Conservation (phyloP, 2,329 filamentous ascomycete genomes). For the Orbilia quercus region DNA sequence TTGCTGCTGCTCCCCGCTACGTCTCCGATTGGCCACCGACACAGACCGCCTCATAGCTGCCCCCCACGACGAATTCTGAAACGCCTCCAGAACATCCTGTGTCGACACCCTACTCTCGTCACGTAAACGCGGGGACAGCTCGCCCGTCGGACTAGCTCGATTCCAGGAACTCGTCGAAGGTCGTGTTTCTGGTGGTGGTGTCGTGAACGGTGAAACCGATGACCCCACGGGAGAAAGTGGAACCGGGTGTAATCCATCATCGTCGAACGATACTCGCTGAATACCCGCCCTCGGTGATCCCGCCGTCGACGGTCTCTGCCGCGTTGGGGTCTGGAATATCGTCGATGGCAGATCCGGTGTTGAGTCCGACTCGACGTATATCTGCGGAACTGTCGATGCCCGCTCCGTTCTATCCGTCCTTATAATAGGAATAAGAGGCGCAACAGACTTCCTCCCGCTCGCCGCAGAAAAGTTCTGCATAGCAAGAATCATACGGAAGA, state of each 20-base stretch:
- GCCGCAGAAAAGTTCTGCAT: conserved; percentile 56
- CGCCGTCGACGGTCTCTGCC: conserved; percentile 24
- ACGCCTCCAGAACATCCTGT: conserved; percentile 58
- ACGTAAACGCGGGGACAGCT: conserved; percentile 33
- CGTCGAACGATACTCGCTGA: conserved; percentile 42
- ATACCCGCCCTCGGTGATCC: conserved; percentile 32
- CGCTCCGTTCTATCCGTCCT: conserved; percentile 42
- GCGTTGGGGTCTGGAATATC: background rate
- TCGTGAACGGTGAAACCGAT: conserved; percentile 56
- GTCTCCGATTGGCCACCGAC: conserved; percentile 35
- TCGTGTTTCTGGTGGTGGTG: conserved; percentile 46
- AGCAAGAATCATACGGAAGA: conserved; percentile 82
- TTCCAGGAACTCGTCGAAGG: conserved; percentile 33
- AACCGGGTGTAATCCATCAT: conserved; percentile 37
- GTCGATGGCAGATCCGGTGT: conserved; percentile 38
- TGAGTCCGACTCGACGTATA: conserved; percentile 55
- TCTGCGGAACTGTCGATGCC: conserved; percentile 45
- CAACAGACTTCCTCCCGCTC: conserved; percentile 56
- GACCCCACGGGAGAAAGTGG: conserved; percentile 53
- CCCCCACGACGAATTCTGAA: conserved; percentile 57
- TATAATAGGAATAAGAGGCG: conserved; percentile 52
- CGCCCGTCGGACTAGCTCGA: conserved; percentile 37
- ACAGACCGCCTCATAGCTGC: conserved; percentile 56
- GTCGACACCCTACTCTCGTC: conserved; percentile 56
- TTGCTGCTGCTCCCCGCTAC: conserved; percentile 43